Evolutionary conservation across 1,284 basidiomycete species (phyloP).

Genomic region (Papiliotrema laurentii): DNA sequence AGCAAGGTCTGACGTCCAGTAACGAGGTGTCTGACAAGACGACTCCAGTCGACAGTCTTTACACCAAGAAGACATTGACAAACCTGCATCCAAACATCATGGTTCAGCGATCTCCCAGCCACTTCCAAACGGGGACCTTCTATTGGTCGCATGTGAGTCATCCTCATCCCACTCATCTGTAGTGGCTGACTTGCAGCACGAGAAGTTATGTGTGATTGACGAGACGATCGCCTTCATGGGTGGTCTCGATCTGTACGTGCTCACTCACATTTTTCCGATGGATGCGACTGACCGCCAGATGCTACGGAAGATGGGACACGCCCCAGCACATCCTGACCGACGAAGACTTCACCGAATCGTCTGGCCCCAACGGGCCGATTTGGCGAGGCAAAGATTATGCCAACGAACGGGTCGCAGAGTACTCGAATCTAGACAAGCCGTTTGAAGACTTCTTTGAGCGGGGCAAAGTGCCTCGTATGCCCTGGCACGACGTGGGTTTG

Average conservation of each 20-base stretch:
- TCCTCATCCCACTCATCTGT: background rate
- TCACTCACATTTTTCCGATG: background rate
- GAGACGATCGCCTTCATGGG: slow-evolving; percentile 98
- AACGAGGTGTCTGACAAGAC: slow-evolving; percentile 97
- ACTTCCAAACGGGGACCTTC: slow-evolving; percentile 95
- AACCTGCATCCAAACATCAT: slow-evolving; percentile 88
- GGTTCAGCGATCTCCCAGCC: slow-evolving; percentile 94
- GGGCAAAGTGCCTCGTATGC: slow-evolving; percentile 85
- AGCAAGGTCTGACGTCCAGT: slow-evolving; percentile 50
- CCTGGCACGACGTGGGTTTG: slow-evolving; percentile 96
- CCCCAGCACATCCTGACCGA: slow-evolving; percentile 88
- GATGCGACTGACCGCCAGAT: slow-evolving; percentile 15
- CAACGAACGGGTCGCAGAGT: slow-evolving; percentile 85
- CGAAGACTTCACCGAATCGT: slow-evolving; percentile 59
- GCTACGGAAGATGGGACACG: slow-evolving; percentile 94
- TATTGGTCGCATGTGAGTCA: slow-evolving; percentile 89
- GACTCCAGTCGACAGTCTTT: slow-evolving; percentile 86
- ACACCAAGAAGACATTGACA: slow-evolving; percentile 84
- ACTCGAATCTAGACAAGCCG: slow-evolving; percentile 82
- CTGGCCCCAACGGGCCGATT: slow-evolving; percentile 62
- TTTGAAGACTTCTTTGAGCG: slow-evolving; percentile 94
- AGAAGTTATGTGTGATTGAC: slow-evolving; percentile 97
- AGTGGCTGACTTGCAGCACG: slow-evolving; percentile 60
- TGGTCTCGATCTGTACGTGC: slow-evolving; percentile 74
- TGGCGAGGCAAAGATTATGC: slow-evolving; percentile 75